Base-by-base conservation (phyloP, 2,329 filamentous ascomycete species). In the Colletotrichum sp. region DNA sequence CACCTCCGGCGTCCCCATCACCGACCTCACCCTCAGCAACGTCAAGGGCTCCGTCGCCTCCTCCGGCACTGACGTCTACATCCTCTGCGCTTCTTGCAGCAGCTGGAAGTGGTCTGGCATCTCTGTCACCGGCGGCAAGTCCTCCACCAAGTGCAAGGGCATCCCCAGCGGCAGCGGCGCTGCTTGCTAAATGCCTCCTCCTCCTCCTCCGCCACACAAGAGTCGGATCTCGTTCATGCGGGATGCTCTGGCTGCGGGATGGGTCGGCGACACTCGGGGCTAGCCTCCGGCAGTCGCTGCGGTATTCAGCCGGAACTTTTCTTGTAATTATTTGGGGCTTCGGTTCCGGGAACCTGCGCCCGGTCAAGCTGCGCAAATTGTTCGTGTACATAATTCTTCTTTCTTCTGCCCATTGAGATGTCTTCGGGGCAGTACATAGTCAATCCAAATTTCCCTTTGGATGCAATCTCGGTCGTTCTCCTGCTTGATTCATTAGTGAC, bases 21-120 rank as follows among this genome's bases (percentile, higher is more conserved):
- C 89, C 10, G 86, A 84, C 9, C 78, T 91, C 8, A 86, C 84
- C 2, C 80, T 90, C 65, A 81, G 83, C 62, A 81, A 85, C 71
- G 84, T 90, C 74, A 85, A 79, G 4, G 89, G 89, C 32, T 83
- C 84, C 6, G 88, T 90, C 63, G 74, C 81, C 39, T 81, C 81
- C 3, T 78, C 78, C 9, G 87, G 80, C n/a, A 85, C 82, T 24
- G 81, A 88, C 67, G 81, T 90, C 77, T 89, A 89, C 79, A 89
- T 92, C 72, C 86, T 91, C 18, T 92, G 90, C 78, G 90, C 87
- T 16, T 82, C 81, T 71, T 90, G 89, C 82, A 86, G 84, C 7
- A 84, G 86, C 82, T 92, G 90, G 89, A 89, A 85, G 18, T 92
- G 89, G 88, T 84, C 81, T 16, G 85, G 83, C 62, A 87, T 89